Evolutionary conservation across 306 rosid genomes (phyloP).

Genomic region (Trichosanthes cucumerina): DNA sequence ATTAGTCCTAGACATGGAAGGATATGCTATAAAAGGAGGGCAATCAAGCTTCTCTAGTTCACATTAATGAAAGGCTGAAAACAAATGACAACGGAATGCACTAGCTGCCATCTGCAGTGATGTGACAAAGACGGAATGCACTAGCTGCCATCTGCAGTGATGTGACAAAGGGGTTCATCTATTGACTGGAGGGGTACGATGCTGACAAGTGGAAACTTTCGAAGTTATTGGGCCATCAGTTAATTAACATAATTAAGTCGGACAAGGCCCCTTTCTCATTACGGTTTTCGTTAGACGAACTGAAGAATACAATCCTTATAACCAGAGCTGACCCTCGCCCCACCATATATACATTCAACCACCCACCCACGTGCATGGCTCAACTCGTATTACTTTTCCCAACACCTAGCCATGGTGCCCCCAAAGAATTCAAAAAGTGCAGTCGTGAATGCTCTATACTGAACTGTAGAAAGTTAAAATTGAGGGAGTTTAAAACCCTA

Average conservation of each 20-base stretch:
- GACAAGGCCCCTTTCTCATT: not conserved
- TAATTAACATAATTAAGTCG: not conserved
- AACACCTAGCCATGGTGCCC: not conserved
- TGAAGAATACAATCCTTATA: not conserved
- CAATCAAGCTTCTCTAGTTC: not conserved
- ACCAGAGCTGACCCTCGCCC: not conserved
- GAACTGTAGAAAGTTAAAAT: not conserved
- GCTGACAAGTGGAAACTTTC: not conserved
- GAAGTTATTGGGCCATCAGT: not conserved
- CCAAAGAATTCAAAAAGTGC: not conserved
- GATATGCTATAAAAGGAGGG: not conserved
- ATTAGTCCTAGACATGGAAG: not conserved
- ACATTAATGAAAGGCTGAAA: not conserved
- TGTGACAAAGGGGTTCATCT: not conserved
- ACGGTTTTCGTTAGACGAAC: not conserved
- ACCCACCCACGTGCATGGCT: not conserved
- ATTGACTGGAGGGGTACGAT: not conserved
- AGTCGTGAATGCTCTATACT: not conserved
- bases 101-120: not conserved
- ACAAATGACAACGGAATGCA: not conserved
- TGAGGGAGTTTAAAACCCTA: not conserved
- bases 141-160: not conserved
- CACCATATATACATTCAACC: not conserved
- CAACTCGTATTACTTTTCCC: not conserved
- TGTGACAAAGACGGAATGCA: not conserved